phyloP scores from a whole-genome alignment of 2,329 filamentous ascomycete species.

The Trichoderma sp. region DNA sequence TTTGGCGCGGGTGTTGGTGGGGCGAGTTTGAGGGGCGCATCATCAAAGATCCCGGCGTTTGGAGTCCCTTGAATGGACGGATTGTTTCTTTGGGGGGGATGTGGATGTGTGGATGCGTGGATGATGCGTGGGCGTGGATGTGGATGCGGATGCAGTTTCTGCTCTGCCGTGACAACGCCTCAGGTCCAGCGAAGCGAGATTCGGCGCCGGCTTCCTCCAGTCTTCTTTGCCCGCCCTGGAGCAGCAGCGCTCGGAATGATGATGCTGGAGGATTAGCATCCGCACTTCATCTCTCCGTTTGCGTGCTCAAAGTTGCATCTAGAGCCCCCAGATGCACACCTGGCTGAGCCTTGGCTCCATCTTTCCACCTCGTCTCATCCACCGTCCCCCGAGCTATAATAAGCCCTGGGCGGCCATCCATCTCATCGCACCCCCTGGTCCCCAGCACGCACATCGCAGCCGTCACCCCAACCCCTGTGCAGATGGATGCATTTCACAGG shows the following conservation, averaged over 20 bases:
- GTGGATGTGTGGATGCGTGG: constrained; percentile 2
- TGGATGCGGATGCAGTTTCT: not conserved
- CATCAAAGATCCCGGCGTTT: constrained; percentile 20
- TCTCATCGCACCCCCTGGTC: constrained; percentile 26
- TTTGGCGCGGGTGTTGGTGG: constrained; percentile 1
- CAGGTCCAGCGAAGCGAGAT: constrained; percentile 6
- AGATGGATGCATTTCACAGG: constrained; percentile 26
- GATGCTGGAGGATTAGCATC: not conserved
- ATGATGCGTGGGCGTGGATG: no score
- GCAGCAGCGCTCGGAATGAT: no score
- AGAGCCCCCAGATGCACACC: not conserved
- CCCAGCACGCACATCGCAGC: constrained; percentile 29
- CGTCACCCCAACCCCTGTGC: constrained; percentile 29
- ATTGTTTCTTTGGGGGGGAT: constrained; percentile 16
- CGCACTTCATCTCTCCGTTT: not conserved
- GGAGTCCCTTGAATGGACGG: constrained; percentile 6
- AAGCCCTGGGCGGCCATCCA: constrained; percentile 20
- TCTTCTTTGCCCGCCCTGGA: not conserved
- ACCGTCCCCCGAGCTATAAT: constrained; percentile 25
- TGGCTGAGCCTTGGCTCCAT: constrained; percentile 19
- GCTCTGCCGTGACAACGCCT: constrained; percentile 13
- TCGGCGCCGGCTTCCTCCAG: not conserved
- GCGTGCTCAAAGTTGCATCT: not conserved
- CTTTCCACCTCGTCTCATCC: constrained; percentile 19
- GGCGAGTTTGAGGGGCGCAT: constrained; percentile 15